phyloP scores from a whole-genome alignment of 345 rosid species.

The Eucalyptus regnans region DNA sequence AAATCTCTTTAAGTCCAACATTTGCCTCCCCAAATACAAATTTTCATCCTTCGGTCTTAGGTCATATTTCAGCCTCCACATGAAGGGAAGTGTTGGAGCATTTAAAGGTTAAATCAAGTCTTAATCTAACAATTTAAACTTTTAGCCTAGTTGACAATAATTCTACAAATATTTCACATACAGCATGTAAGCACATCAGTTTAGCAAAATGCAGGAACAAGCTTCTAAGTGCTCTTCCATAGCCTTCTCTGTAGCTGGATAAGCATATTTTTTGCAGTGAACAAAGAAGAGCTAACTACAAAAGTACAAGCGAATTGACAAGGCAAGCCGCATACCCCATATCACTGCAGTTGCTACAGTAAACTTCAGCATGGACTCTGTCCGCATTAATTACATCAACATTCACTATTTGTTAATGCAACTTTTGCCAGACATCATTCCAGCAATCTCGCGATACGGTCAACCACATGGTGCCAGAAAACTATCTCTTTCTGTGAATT shows the following conservation, averaged over 20 bases:
- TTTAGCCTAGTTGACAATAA: not conserved
- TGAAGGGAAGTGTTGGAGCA: not conserved
- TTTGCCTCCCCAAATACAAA: no score
- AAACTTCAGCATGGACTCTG: constrained; percentile 65
- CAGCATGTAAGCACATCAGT: not conserved
- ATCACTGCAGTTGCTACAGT: constrained; percentile 80
- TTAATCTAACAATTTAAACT: not conserved
- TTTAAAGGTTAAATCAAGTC: not conserved
- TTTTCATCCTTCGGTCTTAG: not conserved
- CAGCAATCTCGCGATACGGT: constrained; percentile 91
- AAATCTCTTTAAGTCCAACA: no score
- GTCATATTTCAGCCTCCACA: not conserved
- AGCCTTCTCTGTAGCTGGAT: not conserved
- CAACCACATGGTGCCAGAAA: constrained; percentile 71
- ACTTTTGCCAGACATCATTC: constrained; percentile 90
- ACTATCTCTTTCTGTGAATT: constrained; percentile 43
- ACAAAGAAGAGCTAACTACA: not conserved
- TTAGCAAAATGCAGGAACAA: not conserved
- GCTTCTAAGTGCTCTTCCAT: not conserved
- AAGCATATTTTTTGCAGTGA: not conserved
- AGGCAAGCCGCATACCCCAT: constrained; percentile 90
- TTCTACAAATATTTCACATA: not conserved
- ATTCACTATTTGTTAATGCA: constrained; percentile 81
- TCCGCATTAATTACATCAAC: constrained; percentile 69
- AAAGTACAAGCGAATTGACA: constrained; percentile 48